A percentile compares a stretch with the other conserved stretches of the same genome.
These are phyloP conservation scores for Cercospora beticola DNA, from an alignment of 2,329 filamentous ascomycete genomes.

Conservation along the genomic window DNA sequence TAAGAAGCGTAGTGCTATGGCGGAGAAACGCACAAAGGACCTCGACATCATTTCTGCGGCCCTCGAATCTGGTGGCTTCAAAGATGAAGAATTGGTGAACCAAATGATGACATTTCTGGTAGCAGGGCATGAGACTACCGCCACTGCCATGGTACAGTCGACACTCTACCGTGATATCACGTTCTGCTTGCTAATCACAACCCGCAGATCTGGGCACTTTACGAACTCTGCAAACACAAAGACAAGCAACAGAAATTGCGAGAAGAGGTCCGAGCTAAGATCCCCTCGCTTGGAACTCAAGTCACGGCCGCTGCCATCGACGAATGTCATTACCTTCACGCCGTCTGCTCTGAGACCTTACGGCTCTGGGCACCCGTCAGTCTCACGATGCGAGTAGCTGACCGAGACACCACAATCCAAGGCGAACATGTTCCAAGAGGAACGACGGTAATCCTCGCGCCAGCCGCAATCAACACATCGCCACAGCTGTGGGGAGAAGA, in stretches of 20 bases:
- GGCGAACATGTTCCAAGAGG: constrained; percentile 67
- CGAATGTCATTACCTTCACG: constrained; percentile 74
- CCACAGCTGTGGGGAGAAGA: constrained; percentile 72
- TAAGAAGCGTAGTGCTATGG: constrained; percentile 63
- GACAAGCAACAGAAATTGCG: constrained; percentile 51
- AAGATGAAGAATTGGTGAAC: constrained; percentile 75
- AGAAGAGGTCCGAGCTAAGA: constrained; percentile 49
- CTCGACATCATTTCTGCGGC: constrained; percentile 80
- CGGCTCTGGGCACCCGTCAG: constrained; percentile 72
- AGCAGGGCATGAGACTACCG: constrained; percentile 62
- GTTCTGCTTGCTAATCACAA: neutral
- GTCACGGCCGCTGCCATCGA: constrained; percentile 63
- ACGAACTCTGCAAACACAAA: constrained; percentile 53
- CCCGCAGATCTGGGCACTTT: constrained; percentile 55
- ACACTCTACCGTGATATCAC: neutral
- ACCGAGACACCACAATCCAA: constrained; percentile 63
- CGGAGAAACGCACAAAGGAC: constrained; percentile 48
- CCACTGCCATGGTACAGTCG: constrained; percentile 46
- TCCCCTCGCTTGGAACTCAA: constrained; percentile 46
- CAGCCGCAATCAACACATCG: constrained; percentile 69
- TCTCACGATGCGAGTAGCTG: constrained; percentile 65
- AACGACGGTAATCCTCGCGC: constrained; percentile 65
- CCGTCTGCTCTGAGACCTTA: constrained; percentile 74
- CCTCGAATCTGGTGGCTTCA: constrained; percentile 71
- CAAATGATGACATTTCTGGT: constrained; percentile 65